Conservation (phyloP, 768 basidiomycete genomes). For the Tricholoma saponaceum region DNA sequence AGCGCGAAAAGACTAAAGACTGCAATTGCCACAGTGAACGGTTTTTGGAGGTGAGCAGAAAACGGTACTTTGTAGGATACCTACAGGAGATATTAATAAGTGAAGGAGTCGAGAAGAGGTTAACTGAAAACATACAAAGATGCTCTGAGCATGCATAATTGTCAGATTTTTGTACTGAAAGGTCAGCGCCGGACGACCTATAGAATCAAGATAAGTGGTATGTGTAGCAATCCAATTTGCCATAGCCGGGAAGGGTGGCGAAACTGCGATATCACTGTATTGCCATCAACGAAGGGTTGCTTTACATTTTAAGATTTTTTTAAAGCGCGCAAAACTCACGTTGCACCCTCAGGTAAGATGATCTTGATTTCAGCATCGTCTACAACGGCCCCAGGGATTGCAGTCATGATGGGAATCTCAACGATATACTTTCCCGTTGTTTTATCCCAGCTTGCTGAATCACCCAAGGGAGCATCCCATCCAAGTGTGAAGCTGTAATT, state of each 20-base stretch:
- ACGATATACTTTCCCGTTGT: slow-evolving; percentile 64
- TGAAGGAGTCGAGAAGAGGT: background rate
- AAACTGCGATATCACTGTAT: slow-evolving; percentile 70
- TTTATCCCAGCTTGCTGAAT: slow-evolving; percentile 64
- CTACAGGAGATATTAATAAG: slow-evolving; percentile 33
- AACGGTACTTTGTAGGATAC: slow-evolving; percentile 84
- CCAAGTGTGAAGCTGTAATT: slow-evolving; percentile 95
- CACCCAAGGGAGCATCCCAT: slow-evolving; percentile 84
- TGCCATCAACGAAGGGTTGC: slow-evolving; percentile 5
- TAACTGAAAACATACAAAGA: slow-evolving; percentile 62
- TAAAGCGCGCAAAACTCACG: slow-evolving; percentile 47
- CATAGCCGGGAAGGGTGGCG: slow-evolving; percentile 73
- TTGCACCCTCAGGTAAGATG: slow-evolving; percentile 92
- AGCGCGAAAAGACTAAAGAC: slow-evolving; percentile 63
- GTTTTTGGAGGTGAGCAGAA: slow-evolving; percentile 84
- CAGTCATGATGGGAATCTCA: slow-evolving; percentile 82
- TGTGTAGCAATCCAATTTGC: slow-evolving; percentile 61
- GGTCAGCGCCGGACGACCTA: slow-evolving; percentile 76
- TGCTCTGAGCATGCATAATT: slow-evolving; percentile 70
- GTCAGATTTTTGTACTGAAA: slow-evolving; percentile 74
- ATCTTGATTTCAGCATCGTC: slow-evolving; percentile 76
- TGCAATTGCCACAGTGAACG: slow-evolving; percentile 69
- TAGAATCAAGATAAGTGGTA: slow-evolving; percentile 87
- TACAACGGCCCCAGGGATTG: slow-evolving; percentile 75
- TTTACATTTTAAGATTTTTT: background rate